A percentile compares a stretch with the other conserved stretches of the same genome.
These are phyloP conservation scores for Ceratopteris richardii DNA, from an alignment of 75 land plant species.

Conservation along the genomic window DNA sequence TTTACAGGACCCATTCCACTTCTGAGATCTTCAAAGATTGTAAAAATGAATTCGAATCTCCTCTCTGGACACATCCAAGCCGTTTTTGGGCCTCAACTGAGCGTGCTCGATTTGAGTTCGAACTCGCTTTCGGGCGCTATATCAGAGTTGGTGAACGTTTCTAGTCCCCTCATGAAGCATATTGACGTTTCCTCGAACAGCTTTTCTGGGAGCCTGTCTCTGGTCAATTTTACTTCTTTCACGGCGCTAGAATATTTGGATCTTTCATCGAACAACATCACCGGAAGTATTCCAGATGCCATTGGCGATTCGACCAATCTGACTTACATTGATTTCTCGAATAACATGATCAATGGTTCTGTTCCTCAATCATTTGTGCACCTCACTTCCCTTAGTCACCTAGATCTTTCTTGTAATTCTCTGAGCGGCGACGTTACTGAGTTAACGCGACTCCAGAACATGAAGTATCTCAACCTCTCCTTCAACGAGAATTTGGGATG, in stretches of 20 bases:
- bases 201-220: slow-evolving; percentile 47
- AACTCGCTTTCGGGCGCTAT: slow-evolving; percentile 22
- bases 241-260: slow-evolving; percentile 45
- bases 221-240: slow-evolving; percentile 5
- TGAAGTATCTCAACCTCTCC: slow-evolving; percentile 51
- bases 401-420: slow-evolving; percentile 60
- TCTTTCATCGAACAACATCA: slow-evolving; percentile 42
- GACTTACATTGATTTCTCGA: slow-evolving; percentile 42
- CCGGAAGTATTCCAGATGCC: slow-evolving; percentile 39
- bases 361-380: slow-evolving; percentile 26
- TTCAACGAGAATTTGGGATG: slow-evolving; percentile 39
- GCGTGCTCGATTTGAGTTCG: slow-evolving; percentile 13
- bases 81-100: background rate
- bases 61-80: slow-evolving; percentile 41
- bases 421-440: slow-evolving; percentile 57
- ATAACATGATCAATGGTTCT: slow-evolving; percentile 39
- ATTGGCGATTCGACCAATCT: slow-evolving; percentile 27
- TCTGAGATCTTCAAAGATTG: slow-evolving; percentile 15
- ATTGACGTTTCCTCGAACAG: slow-evolving; percentile 53
- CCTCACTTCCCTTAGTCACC: slow-evolving; percentile 19
- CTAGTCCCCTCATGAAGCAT: slow-evolving; percentile 24
- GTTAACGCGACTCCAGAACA: slow-evolving; percentile 12
- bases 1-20: slow-evolving; percentile 40
- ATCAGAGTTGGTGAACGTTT: slow-evolving; percentile 9
- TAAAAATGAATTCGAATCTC: slow-evolving; percentile 49